Evolutionary conservation across 129 eudicot genomes (phyloP).

Genomic region (Gnaphalium uliginosum): DNA sequence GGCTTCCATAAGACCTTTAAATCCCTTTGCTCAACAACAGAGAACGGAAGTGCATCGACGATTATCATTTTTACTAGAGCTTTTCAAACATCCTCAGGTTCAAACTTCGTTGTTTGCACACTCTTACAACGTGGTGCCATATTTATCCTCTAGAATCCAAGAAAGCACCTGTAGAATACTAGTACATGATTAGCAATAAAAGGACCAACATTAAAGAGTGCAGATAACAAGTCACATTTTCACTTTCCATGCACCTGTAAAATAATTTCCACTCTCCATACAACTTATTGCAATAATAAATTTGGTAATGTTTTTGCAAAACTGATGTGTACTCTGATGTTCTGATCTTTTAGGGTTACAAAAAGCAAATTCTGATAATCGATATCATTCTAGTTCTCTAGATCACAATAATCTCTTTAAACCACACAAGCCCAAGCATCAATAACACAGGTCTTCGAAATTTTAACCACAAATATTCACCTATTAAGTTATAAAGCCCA

Average conservation of each 20-base stretch:
- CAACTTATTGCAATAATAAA: neutral
- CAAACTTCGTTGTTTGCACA: neutral
- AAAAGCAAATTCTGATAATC: neutral
- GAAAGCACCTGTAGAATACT: neutral
- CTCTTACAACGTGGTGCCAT: slow-evolving; percentile 3
- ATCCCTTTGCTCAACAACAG: neutral
- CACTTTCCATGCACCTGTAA: neutral
- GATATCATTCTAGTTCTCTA: neutral
- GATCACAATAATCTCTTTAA: neutral
- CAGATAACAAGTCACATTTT: neutral
- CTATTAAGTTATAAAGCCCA: too few species aligned
- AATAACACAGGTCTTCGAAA: too few species aligned
- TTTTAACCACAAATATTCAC: too few species aligned
- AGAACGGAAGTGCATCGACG: slow-evolving; percentile 6
- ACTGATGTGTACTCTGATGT: neutral
- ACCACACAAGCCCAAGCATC: neutral
- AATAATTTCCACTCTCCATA: neutral
- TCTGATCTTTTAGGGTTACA: neutral
- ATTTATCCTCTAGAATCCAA: neutral
- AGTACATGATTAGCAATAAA: neutral
- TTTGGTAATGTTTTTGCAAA: neutral
- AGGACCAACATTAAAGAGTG: neutral
- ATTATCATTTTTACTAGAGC: slow-evolving; percentile 16
- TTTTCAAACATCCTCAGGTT: neutral
- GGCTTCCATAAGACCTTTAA: slow-evolving; percentile 6